A percentile compares a stretch with the other conserved stretches of the same genome.
Conservation (phyloP, 768 basidiomycete genomes). For the Austroboletus eburneus region DNA sequence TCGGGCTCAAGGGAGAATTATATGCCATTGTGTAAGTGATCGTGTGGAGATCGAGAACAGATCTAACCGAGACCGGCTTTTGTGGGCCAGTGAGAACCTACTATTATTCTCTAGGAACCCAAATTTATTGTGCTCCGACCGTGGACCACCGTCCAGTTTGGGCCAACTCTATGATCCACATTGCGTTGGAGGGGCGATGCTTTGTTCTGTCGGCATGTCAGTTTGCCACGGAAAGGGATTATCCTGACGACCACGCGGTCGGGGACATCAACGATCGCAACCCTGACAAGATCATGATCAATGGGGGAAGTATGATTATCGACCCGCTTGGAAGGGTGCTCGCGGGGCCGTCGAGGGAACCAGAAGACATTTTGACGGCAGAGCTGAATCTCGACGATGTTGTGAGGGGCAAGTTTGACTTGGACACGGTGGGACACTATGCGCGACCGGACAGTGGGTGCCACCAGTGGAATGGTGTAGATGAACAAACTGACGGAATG, state of each 20-base stretch:
- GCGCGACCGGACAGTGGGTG: constrained; percentile 51
- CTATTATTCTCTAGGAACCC: constrained; percentile 56
- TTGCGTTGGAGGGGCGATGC: constrained; percentile 65
- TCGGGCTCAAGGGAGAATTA: constrained; percentile 72
- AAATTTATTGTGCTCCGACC: constrained; percentile 64
- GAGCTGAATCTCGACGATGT: constrained; percentile 58
- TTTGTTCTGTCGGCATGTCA: constrained; percentile 65
- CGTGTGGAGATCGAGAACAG: not conserved
- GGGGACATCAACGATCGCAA: constrained; percentile 33
- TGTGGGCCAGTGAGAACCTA: constrained; percentile 47
- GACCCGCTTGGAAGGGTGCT: constrained; percentile 53
- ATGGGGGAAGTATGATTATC: constrained; percentile 59
- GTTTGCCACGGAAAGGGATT: constrained; percentile 52
- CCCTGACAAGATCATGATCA: constrained; percentile 52
- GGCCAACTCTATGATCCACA: constrained; percentile 56
- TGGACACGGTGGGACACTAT: constrained; percentile 62
- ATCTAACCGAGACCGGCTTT: constrained; percentile 2
- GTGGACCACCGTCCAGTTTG: constrained; percentile 56
- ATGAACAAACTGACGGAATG: constrained; percentile 5
- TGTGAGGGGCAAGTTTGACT: constrained; percentile 54
- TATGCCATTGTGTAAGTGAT: constrained; percentile 53
- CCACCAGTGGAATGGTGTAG: not conserved
- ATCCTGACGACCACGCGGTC: constrained; percentile 45
- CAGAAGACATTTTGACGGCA: constrained; percentile 52
- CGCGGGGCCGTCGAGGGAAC: constrained; percentile 52